Conservation (phyloP, 2,329 filamentous ascomycete species). For the Lachnum nothofagi region DNA sequence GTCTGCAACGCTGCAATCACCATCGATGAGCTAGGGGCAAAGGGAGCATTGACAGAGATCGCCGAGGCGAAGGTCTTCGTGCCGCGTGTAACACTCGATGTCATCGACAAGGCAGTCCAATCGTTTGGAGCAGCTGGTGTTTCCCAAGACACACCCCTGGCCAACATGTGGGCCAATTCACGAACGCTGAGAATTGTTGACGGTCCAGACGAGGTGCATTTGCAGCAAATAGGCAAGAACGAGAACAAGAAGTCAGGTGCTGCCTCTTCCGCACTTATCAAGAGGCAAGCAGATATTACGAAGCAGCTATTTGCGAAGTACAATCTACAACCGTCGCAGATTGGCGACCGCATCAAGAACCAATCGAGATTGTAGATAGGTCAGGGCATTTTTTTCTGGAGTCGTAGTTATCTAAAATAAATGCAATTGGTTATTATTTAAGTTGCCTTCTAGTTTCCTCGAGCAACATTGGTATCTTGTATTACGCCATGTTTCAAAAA, state of each 20-base stretch:
- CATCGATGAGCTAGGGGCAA: constrained; percentile 86
- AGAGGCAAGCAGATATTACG: constrained; percentile 59
- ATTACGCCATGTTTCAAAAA: too few species aligned
- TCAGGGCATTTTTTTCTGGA: background rate
- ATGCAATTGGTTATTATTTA: too few species aligned
- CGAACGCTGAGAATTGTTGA: constrained; percentile 82
- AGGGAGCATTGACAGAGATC: constrained; percentile 86
- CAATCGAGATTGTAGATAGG: constrained; percentile 25
- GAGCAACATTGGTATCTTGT: too few species aligned
- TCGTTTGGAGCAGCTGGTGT: constrained; percentile 87
- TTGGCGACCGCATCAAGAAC: constrained; percentile 25
- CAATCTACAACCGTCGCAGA: constrained; percentile 36
- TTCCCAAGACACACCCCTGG: constrained; percentile 88
- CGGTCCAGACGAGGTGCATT: constrained; percentile 92
- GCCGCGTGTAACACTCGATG: constrained; percentile 71
- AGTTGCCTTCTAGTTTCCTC: too few species aligned
- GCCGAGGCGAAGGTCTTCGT: constrained; percentile 92
- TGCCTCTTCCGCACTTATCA: constrained; percentile 56
- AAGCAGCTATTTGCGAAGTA: constrained; percentile 61
- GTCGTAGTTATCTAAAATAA: background rate
- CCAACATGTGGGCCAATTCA: constrained; percentile 73
- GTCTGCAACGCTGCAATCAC: constrained; percentile 93
- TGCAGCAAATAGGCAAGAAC: constrained; percentile 73
- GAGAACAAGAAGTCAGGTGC: constrained; percentile 69
- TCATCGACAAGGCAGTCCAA: constrained; percentile 94